phyloP scores from a whole-genome alignment of 495 filamentous ascomycete species.

The Penicillium odoratum region DNA sequence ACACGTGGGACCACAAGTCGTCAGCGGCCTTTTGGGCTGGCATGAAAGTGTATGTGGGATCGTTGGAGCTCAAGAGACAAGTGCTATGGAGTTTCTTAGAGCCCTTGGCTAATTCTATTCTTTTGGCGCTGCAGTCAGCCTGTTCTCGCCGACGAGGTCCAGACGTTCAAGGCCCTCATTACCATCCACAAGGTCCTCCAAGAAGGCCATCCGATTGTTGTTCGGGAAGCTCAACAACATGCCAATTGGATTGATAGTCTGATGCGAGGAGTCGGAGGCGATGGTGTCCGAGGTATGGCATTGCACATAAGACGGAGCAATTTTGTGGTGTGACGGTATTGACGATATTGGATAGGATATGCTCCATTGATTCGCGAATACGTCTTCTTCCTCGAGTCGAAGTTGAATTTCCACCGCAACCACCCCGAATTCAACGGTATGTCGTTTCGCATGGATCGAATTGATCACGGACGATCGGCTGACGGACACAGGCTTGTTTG shows the following conservation, averaged over 20 bases:
- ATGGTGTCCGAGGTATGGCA: conserved; percentile 72
- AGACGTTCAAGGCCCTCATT: conserved; percentile 91
- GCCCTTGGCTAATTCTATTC: conserved; percentile 1
- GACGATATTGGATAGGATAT: conserved; percentile 61
- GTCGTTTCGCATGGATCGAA: conserved; percentile 4
- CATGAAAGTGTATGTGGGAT: conserved; percentile 85
- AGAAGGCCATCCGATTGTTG: conserved; percentile 85
- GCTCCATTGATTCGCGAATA: conserved; percentile 92
- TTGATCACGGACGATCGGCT: conserved; percentile 12
- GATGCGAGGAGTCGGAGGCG: conserved; percentile 77
- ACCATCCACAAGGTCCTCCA: conserved; percentile 95
- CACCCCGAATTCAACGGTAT: conserved; percentile 97
- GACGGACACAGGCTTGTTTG: conserved; percentile 66
- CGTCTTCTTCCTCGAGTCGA: conserved; percentile 88
- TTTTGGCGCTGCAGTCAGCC: conserved; percentile 64
- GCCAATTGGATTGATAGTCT: conserved; percentile 90
- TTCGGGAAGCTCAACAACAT: conserved; percentile 88
- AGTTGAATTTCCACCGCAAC: conserved; percentile 89
- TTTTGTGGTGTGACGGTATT: not conserved
- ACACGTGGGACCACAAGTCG: conserved; percentile 99
- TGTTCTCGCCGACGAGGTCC: conserved; percentile 91
- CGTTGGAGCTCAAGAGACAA: not conserved
- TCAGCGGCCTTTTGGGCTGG: conserved; percentile 95
- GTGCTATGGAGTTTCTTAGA: conserved; percentile 8
- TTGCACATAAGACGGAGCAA: not conserved